A percentile compares a stretch with the other conserved stretches of the same genome.
Evolutionary conservation across 2,329 filamentous ascomycete genomes (phyloP).

Genomic region (Clarireedia monteithiana): DNA sequence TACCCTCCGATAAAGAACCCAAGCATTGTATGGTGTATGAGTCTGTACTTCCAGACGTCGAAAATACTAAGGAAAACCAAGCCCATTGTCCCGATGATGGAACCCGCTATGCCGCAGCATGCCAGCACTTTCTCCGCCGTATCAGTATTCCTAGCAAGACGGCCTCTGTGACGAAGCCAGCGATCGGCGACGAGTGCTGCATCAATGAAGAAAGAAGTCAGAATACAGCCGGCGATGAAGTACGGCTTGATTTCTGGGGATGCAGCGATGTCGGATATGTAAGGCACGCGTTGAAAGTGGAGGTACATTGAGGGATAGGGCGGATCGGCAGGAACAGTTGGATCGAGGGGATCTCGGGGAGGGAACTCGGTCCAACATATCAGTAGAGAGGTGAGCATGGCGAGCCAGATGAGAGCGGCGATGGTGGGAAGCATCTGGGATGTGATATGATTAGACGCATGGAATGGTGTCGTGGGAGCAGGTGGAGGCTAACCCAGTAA

Average conservation of each 20-base stretch:
- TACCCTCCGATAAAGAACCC: conserved; percentile 80
- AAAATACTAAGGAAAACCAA: conserved; percentile 80
- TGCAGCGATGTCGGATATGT: conserved; percentile 62
- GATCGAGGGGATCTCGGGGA: neutral
- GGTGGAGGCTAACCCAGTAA: too few species aligned
- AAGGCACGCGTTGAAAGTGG: conserved; percentile 52
- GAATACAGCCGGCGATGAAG: conserved; percentile 63
- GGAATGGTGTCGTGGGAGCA: too few species aligned
- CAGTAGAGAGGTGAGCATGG: neutral
- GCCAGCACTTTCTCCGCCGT: conserved; percentile 55
- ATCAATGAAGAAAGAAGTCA: conserved; percentile 75
- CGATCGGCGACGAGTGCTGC: conserved; percentile 73
- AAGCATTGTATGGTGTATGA: conserved; percentile 69
- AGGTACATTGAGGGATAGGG: conserved; percentile 53
- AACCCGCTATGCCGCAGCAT: conserved; percentile 54
- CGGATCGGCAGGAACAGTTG: conserved; percentile 32
- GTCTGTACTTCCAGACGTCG: conserved; percentile 64
- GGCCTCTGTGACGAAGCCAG: conserved; percentile 74
- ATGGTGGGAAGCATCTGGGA: conserved; percentile 5
- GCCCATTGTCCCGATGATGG: conserved; percentile 68
- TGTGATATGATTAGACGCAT: conserved; percentile 7
- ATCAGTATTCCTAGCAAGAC: conserved; percentile 66
- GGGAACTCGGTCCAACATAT: neutral
- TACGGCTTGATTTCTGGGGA: conserved; percentile 57
- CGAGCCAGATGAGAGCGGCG: conserved; percentile 5